Conservation (phyloP, 495 filamentous ascomycete genomes). For the Daldinia grandis region DNA sequence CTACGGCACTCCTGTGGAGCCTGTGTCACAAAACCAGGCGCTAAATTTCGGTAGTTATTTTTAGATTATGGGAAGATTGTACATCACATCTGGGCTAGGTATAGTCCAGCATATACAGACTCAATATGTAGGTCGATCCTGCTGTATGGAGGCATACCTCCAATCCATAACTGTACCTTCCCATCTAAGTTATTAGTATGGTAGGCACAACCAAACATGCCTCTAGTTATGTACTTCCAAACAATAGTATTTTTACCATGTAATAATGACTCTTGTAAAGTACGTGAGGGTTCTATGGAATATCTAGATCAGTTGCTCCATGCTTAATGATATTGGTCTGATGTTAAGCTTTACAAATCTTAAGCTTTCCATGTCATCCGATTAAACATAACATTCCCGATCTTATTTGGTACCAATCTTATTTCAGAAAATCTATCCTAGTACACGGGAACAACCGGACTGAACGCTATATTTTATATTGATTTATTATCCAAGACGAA, state of each 20-base stretch:
- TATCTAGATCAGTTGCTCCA: background rate
- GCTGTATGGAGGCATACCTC: background rate
- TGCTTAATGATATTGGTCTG: too few relatives aligned
- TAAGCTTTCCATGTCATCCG: too few relatives aligned
- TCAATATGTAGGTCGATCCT: background rate
- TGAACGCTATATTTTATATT: too few relatives aligned
- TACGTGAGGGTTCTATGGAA: background rate
- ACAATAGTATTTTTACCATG: background rate
- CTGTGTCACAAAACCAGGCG: conserved; percentile 3
- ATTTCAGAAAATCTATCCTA: too few relatives aligned
- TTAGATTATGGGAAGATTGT: background rate
- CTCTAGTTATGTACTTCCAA: background rate
- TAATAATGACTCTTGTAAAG: background rate
- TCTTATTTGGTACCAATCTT: too few relatives aligned
- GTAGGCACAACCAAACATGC: background rate
- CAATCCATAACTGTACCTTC: background rate
- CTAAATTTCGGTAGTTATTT: conserved; percentile 15
- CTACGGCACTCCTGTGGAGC: conserved; percentile 9
- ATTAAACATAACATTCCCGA: too few relatives aligned
- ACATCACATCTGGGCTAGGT: background rate
- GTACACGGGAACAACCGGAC: too few relatives aligned
- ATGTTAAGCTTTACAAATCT: too few relatives aligned
- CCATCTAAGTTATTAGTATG: too few relatives aligned
- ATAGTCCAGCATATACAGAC: too few relatives aligned
- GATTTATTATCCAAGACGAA: too few relatives aligned